Conservation (phyloP, 2,329 filamentous ascomycete species). For the Akanthomyces uredinophilus region DNA sequence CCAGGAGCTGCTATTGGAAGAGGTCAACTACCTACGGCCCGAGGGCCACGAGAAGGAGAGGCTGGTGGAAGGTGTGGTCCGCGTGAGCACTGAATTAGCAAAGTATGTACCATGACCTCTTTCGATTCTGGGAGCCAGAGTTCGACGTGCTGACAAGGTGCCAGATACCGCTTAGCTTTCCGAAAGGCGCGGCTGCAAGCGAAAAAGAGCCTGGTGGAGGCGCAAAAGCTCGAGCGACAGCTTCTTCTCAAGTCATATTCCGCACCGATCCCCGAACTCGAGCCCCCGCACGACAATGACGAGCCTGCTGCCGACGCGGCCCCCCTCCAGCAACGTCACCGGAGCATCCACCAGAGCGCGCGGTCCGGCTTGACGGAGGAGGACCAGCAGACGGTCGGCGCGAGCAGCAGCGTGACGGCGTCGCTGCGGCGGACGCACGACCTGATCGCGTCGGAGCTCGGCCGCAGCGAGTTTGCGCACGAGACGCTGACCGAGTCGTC, state of each 20-base stretch:
- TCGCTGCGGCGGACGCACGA: slow-evolving; percentile 81
- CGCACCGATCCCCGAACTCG: slow-evolving; percentile 33
- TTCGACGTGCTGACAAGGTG: slow-evolving; percentile 10
- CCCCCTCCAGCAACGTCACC: slow-evolving; percentile 24
- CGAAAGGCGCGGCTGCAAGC: slow-evolving; percentile 77
- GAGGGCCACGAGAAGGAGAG: slow-evolving; percentile 57
- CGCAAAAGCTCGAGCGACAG: slow-evolving; percentile 71
- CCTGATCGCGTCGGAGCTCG: slow-evolving; percentile 78
- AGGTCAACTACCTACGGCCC: slow-evolving; percentile 62
- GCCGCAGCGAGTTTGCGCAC: slow-evolving; percentile 82
- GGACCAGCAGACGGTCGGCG: slow-evolving; percentile 67
- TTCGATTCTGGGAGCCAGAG: not conserved
- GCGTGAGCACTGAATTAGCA: slow-evolving; percentile 65
- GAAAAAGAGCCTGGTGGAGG: slow-evolving; percentile 66
- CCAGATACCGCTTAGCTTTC: slow-evolving; percentile 60
- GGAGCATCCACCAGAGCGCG: slow-evolving; percentile 23
- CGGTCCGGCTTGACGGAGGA: slow-evolving; percentile 49
- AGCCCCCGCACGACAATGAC: slow-evolving; percentile 25
- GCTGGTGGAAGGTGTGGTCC: slow-evolving; percentile 60
- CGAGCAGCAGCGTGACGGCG: slow-evolving; percentile 77
- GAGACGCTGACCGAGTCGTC: slow-evolving; percentile 83
- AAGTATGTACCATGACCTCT: slow-evolving; percentile 42
- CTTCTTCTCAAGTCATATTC: slow-evolving; percentile 64
- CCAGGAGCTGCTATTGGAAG: slow-evolving; percentile 72
- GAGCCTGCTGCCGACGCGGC: slow-evolving; percentile 17